Base-by-base conservation (phyloP, 2,329 filamentous ascomycete species). In the Penicillium sp. region DNA sequence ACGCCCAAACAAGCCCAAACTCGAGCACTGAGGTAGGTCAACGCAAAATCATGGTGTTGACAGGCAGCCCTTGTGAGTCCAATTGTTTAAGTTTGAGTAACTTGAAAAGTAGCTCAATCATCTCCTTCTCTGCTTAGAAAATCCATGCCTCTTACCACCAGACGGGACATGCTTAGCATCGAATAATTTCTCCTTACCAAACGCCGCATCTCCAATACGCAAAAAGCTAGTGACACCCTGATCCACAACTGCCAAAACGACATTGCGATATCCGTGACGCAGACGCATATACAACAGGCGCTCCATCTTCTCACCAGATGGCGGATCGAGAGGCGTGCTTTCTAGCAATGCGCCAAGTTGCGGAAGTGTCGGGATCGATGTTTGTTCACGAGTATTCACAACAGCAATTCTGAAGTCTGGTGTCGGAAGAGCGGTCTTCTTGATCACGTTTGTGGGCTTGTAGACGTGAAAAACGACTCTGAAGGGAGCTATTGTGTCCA, bases 221-320 rank as follows among this genome's bases (percentile, higher is more conserved):
- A 97, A 80, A 71, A 93, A 98, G 72, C 93, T 98, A 46, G 93
- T 89, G 23, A 98, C 83, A 0, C 95, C 95, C 61, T 92, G 85
- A 72, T 98, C 95, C 33, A 97, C 92, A 2, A 98, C 85, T 0
- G 93, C 95, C 25, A 99, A 73, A 33, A 97, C 80, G 31, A 95
- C 90, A 73, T 91, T 95, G 62, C 91, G 85, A 72, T 89, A 87
- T 1, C 92, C 95, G 68, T 96, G 87, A 75, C 92, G 93, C 62
- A 98, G 78, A 58, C 90, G 86, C 68, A 88, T 85, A 70, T 96
- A 95, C 62, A 93, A 75, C 62, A 83, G 75, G 8, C 77, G 75
- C 13, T 75, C 70, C 71, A 79, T 67, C 69, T 85, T 71, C 75
- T 80, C 46, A 58, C 80, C 62, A 46, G 72, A 70, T 58, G 81